Evolutionary conservation across 139 green algal species (phyloP).

Genomic region (Micractinium sp.): DNA sequence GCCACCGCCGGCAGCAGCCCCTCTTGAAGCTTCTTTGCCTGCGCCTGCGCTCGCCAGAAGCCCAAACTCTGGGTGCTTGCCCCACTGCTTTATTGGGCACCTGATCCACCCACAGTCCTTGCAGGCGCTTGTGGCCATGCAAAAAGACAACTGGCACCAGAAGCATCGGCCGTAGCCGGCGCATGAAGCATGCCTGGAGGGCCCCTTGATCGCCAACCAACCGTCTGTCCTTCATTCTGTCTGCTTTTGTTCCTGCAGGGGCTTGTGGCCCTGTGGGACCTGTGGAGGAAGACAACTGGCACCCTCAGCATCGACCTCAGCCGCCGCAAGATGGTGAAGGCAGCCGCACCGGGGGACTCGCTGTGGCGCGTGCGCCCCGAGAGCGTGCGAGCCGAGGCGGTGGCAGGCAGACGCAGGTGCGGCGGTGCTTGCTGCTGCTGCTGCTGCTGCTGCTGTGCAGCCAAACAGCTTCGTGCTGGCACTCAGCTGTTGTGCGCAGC

Average conservation of each 20-base stretch:
- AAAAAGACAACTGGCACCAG: too few relatives aligned
- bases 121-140: too few relatives aligned
- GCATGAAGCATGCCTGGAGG: background rate
- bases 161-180: too few relatives aligned
- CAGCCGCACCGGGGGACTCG: constrained; percentile 3
- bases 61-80: too few relatives aligned
- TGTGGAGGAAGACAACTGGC: constrained; percentile 32
- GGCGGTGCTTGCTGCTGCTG: background rate
- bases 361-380: constrained; percentile 17
- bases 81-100: too few relatives aligned
- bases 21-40: background rate
- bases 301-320: constrained; percentile 38
- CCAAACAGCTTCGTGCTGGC: background rate
- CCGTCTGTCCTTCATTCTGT: background rate
- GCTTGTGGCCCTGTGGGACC: constrained; percentile 21
- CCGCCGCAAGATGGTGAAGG: constrained; percentile 25
- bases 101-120: too few relatives aligned
- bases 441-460: background rate
- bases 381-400: too few relatives aligned
- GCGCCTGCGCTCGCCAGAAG: too few relatives aligned
- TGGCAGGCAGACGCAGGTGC: background rate
- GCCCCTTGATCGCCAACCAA: too few relatives aligned
- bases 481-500: too few relatives aligned
- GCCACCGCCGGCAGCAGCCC: background rate
- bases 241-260: constrained; percentile 1